phyloP scores from a whole-genome alignment of 192 early-diverging fungal genomes.

The Umbelopsis ramanniana region DNA sequence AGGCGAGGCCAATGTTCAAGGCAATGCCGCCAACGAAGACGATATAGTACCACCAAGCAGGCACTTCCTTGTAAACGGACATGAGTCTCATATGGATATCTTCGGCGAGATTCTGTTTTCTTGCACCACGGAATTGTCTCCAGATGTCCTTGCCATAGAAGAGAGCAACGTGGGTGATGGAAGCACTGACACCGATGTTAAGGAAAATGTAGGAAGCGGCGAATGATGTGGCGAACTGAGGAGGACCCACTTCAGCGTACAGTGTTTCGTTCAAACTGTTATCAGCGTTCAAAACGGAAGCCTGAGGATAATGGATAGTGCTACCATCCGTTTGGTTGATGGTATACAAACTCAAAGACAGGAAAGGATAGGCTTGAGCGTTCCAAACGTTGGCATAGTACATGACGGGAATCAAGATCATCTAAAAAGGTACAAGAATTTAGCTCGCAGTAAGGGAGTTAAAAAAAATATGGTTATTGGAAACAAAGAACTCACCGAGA shows the following conservation, averaged over 20 bases:
- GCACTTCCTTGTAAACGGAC: constrained; percentile 68
- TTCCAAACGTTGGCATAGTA: constrained; percentile 61
- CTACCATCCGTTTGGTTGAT: constrained; percentile 51
- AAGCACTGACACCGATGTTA: constrained; percentile 64
- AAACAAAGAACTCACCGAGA: constrained; percentile 31
- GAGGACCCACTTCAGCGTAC: constrained; percentile 50
- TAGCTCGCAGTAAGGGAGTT: constrained; percentile 43
- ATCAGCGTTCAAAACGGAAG: constrained; percentile 48
- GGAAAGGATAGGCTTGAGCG: constrained; percentile 54
- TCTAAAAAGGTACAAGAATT: neutral
- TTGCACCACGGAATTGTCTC: constrained; percentile 47
- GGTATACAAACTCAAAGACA: constrained; percentile 51
- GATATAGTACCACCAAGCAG: constrained; percentile 72
- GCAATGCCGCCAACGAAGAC: constrained; percentile 55
- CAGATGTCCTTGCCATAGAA: constrained; percentile 69
- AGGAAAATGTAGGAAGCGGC: constrained; percentile 62
- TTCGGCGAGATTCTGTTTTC: constrained; percentile 34
- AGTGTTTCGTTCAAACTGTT: constrained; percentile 48
- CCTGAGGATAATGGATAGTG: constrained; percentile 34
- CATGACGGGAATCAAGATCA: constrained; percentile 50
- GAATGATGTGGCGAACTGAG: constrained; percentile 57
- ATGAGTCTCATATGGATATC: constrained; percentile 69
- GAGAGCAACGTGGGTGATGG: constrained; percentile 63
- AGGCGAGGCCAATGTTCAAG: constrained; percentile 45
- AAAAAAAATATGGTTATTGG: too few species aligned